Evolutionary conservation across 257 asterid genomes (phyloP), one percentile per base, ranked within the genome.

Genomic region (Solanum clarkiae): DNA sequence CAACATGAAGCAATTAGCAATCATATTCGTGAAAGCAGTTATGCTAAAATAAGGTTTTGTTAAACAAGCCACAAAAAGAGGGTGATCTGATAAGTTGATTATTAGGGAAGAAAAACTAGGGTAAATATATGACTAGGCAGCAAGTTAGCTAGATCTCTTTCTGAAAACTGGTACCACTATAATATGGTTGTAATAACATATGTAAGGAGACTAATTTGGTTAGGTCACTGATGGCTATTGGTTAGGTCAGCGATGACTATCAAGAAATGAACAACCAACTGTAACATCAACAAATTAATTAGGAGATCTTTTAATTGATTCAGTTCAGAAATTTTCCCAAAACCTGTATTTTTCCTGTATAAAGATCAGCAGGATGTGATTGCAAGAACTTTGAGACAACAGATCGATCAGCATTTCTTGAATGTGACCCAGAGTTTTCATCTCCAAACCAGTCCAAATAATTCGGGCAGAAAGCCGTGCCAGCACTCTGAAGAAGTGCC

Each of bases 331-430:
- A 26, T 1, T 53, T 53, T 16, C 11, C 26, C 60, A 60, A 18
- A 94, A 94, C 99, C 95, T 96, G 99, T 72, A 96, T 69, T 90
- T 96, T 96, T 81, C 86, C 84, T 65, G 99, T 95, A 83, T 98
- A 85, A 88, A 82, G 90, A 92, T 96, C 96, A 82, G 97, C 95
- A 47, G 99, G 99, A 45, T 84, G 91, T 4, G 96, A 93, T 89
- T 95, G 93, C 86, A 96, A 90, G 90, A 96, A 96, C 86, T 96
- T 96, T 72, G 97, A 90, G 74, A 94, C 85, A 80, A 87, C 97
- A 80, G 98, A 91, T 80, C 90, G 89, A 85, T 94, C 98, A 54
- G 92, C 98, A 88, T 90, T 94, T 90, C 93, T 95, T 86, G 98
- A 92, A 66, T 91, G 93, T 71, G 87, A 84, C 84, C 88, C 92